A percentile compares a stretch with the other conserved stretches of the same genome.
These are phyloP conservation scores for Batkoa obscura DNA, from an alignment of 371 early-diverging fungal species.

Conservation along the genomic window DNA sequence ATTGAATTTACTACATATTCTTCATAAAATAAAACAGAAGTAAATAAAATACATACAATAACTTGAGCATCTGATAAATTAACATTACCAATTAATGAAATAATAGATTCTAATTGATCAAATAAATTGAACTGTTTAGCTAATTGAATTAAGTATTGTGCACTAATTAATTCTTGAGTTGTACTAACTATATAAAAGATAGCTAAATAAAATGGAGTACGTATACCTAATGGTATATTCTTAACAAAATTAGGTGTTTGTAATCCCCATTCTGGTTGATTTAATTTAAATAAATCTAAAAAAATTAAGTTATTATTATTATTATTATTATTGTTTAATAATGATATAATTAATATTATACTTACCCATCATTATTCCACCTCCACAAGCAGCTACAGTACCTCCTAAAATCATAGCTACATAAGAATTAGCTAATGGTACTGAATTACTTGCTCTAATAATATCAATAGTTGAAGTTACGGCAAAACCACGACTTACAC, in stretches of 20 bases:
- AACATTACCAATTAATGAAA: not conserved
- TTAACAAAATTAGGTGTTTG: not conserved
- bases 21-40: not conserved
- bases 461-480: not conserved
- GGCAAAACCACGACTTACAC: not conserved
- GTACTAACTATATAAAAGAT: not conserved
- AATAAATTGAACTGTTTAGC: too few relatives aligned
- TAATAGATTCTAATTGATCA: not conserved
- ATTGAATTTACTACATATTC: not conserved
- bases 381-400: conserved; percentile 4
- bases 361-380: conserved; percentile 2
- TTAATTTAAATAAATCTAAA: conserved; percentile 2
- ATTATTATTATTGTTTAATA: too few relatives aligned
- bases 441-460: not conserved
- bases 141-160: not conserved
- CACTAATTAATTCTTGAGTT: not conserved
- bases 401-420: conserved; percentile 6
- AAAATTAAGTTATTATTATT: not conserved
- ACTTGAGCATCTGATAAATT: not conserved
- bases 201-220: not conserved
- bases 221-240: not conserved
- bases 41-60: not conserved
- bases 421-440: conserved; percentile 1
- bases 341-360: too few relatives aligned
- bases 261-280: not conserved